Base-by-base conservation (phyloP, 2,329 filamentous ascomycete species). In the Trichoderma atrobrunneum region DNA sequence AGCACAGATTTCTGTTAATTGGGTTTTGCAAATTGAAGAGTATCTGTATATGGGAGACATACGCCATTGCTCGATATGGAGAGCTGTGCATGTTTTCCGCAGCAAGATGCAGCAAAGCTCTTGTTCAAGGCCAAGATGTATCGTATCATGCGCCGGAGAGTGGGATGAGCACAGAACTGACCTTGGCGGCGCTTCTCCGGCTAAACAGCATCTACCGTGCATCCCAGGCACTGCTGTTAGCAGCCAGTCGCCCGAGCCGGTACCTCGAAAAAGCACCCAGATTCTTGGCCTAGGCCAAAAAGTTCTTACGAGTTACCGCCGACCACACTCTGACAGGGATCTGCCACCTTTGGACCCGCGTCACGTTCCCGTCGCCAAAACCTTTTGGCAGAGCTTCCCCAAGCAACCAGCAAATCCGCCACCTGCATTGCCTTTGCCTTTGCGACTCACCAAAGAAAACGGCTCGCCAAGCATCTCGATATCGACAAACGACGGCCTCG, bases 171-270 rank as follows among this genome's bases (percentile, higher is more conserved):
- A 74, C 28, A 30, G 21, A 12, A 21, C 39, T 18, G 75, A 76
- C 77, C 72, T 75, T 73, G 68, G 54, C 75, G 74, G 74, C 39
- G 76, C 65, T 78, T 77, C 64, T 5, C 71, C 78, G 78, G 78
- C 71, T 77, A 72, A 76, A 74, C 7, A 48, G 16, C 8, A n/a
- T 18, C 18, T 1, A 14, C 48, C 16, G 57, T n/a, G 24, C n/a
- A 8, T 18, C 21, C 18, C 3, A 12, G 26, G 24, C 26, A 11
- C 18, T 11, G 63, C 60, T 66, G 57, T 51, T 69, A 61, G 56
- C 39, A 26, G 36, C 32, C 36, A 21, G 36, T 18, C 54, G 7
- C 32, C 34, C 12, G n/a, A 32, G 65, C 34, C 14, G 18, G 56
- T 51, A 60, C n/a, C 57, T 36, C 21, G 28, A 24, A 18, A 34